Evolutionary conservation across 345 rosid genomes (phyloP).

Genomic region (Salix exigua): DNA sequence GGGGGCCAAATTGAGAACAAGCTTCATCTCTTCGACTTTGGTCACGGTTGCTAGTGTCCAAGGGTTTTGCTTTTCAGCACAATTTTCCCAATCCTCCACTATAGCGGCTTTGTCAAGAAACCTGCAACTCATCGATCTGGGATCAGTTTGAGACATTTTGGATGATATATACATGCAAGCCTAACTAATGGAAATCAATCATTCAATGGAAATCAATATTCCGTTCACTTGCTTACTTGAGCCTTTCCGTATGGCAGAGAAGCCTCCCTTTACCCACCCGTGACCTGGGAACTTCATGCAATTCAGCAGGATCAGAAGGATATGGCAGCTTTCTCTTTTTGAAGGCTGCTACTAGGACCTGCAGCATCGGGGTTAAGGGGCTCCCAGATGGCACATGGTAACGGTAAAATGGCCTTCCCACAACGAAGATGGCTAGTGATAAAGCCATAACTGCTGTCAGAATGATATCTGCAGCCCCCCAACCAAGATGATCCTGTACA

Average conservation of each 20-base stretch:
- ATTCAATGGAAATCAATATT: not conserved
- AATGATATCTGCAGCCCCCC: constrained; percentile 78
- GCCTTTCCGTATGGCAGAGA: constrained; percentile 59
- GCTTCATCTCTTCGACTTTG: constrained; percentile 79
- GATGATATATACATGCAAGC: not conserved
- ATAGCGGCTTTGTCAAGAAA: constrained; percentile 91
- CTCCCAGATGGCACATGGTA: constrained; percentile 65
- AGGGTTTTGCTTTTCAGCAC: constrained; percentile 44
- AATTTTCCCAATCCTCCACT: constrained; percentile 33
- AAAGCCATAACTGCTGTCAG: constrained; percentile 59
- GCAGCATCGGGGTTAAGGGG: constrained; percentile 80
- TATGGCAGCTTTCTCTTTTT: constrained; percentile 58
- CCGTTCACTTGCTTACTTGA: constrained; percentile 46
- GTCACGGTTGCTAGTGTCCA: constrained; percentile 85
- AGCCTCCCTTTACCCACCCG: constrained; percentile 46
- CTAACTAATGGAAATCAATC: not conserved
- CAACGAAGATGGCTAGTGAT: constrained; percentile 55
- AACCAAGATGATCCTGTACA: constrained; percentile 69
- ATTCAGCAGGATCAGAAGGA: constrained; percentile 48
- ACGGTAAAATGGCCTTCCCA: constrained; percentile 70
- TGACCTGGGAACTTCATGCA: constrained; percentile 50
- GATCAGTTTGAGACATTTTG: not conserved
- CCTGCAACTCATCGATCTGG: constrained; percentile 41
- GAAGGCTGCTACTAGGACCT: constrained; percentile 73
- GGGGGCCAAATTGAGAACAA: constrained; percentile 80